Base-by-base conservation (phyloP, 768 basidiomycete genomes). In the Auricularia auricula-judae region DNA sequence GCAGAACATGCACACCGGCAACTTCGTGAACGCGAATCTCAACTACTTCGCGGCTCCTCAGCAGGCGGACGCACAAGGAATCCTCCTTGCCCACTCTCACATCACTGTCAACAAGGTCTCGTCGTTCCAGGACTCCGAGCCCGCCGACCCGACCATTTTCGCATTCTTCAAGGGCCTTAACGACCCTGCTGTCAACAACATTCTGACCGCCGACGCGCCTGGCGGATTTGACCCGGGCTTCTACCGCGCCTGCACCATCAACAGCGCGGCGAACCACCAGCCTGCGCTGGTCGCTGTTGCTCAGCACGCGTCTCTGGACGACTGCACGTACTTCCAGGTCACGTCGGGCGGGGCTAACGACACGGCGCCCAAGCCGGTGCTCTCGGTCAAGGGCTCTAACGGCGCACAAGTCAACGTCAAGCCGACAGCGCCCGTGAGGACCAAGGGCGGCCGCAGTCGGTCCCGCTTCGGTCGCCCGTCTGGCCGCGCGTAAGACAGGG, bases 11-110 rank as follows among this genome's bases (percentile, higher is more conserved):
- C 71, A 79, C 64, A 81, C 81, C 36, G 84, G 84, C 47, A 77
- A 76, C 73, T 86, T 88, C 71, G 82, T 81, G 63, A 83, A 84
- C 68, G 79, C 83, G 0, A 71, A 81, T 66, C 70, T 75, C 62
- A 82, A 79, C 67, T 84, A 82, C 72, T 85, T 82, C 65, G 75
- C 78, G 39, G 86, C 82, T 23, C 86, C 83, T 42, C 84, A 85
- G 70, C 78, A 81, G 62, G 70, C 84, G 29, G 80, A 85, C 70
- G 70, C 33, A 0, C 70, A 76, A 54, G 85, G 85, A 5, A 74
- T 77, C 63, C 81, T 87, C 70, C 74, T 80, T 64, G 85, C 82
- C 1, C 82, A 84, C 73, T 82, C 81, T 3, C 85, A 87, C 71
- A 75, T 85, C 68, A 83, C 84, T 66, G 75, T 86, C 63, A 81